A percentile compares a stretch with the other conserved stretches of the same genome.
Conservation (phyloP, 306 rosid species). For the Malus orientalis region DNA sequence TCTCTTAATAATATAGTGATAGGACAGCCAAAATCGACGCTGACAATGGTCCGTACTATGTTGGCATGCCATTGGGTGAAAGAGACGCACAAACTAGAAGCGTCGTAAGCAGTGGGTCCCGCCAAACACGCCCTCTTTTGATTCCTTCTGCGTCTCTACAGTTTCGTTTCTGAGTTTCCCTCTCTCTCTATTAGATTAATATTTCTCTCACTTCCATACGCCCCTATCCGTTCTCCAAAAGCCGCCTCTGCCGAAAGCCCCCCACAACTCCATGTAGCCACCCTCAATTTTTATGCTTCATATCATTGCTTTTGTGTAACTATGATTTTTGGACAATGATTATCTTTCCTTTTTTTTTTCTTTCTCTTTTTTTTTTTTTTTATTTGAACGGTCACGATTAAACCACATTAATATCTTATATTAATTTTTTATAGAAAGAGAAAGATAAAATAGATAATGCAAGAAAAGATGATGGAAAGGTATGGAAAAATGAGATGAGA, state of each 20-base stretch:
- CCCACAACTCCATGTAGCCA: background rate
- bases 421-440: no score
- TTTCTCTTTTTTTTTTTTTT: fast-evolving
- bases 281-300: background rate
- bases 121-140: conserved; percentile 6
- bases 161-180: background rate
- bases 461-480: fast-evolving
- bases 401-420: fast-evolving
- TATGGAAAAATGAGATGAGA: no score
- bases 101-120: conserved; percentile 8
- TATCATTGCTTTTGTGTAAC: background rate
- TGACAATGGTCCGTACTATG: conserved; percentile 14
- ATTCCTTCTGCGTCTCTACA: conserved; percentile 11
- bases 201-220: conserved; percentile 8
- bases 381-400: no score
- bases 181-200: no score
- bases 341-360: no score
- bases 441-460: no score
- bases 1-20: background rate
- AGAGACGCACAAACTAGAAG: conserved; percentile 12
- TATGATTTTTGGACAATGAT: background rate
- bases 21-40: conserved; percentile 27
- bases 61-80: conserved; percentile 18
- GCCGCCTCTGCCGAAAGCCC: conserved; percentile 25
- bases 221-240: conserved; percentile 56